phyloP scores from a whole-genome alignment of 192 early-diverging fungal genomes.

The Dissophora globulifera region DNA sequence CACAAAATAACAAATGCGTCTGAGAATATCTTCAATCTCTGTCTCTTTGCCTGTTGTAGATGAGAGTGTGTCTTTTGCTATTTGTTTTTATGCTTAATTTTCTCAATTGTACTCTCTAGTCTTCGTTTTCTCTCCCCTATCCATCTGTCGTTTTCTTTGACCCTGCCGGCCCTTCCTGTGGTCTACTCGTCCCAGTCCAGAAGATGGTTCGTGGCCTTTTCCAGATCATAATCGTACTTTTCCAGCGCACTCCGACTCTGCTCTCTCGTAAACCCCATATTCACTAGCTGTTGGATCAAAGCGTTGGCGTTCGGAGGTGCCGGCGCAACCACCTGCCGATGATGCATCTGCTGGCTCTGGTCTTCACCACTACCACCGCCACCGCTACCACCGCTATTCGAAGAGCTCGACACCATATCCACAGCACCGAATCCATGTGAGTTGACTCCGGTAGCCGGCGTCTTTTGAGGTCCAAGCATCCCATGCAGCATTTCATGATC shows the following conservation, averaged over 20 bases:
- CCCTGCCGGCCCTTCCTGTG: no score
- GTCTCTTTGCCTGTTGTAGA: no score
- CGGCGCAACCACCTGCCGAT: constrained; percentile 10
- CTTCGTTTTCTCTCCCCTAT: no score
- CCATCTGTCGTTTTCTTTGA: no score
- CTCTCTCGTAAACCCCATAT: constrained; percentile 77
- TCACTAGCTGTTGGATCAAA: constrained; percentile 63
- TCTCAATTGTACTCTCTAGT: no score
- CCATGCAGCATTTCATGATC: constrained; percentile 35
- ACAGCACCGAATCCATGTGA: neutral
- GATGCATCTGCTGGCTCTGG: constrained; percentile 6
- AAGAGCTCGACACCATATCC: neutral
- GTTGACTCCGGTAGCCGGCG: neutral
- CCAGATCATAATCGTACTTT: constrained; percentile 76
- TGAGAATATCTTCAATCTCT: no score
- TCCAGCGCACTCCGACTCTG: constrained; percentile 76
- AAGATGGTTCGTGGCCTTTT: constrained; percentile 80
- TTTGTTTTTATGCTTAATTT: no score
- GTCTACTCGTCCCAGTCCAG: constrained; percentile 67
- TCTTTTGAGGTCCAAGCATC: constrained; percentile 6
- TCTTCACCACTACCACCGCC: constrained; percentile 2
- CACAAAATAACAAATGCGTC: no score
- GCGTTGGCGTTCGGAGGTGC: constrained; percentile 42
- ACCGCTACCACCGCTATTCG: neutral
- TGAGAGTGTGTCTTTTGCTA: no score